Conservation (phyloP, 1,284 basidiomycete species). For the Pseudomicrostroma phylloplanum region DNA sequence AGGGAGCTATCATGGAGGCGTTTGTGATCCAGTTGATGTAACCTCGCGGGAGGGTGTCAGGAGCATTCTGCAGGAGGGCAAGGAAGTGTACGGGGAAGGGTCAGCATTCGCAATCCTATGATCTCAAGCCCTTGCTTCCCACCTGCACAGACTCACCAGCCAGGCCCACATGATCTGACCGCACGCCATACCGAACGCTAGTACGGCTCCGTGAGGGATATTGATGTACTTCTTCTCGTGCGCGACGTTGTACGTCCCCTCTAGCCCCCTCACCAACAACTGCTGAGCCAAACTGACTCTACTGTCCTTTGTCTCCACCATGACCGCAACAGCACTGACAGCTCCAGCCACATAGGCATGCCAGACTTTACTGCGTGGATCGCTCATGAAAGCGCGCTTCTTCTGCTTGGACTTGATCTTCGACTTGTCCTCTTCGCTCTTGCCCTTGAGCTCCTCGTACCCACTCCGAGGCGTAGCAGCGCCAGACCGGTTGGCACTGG, state of each 20-base stretch:
- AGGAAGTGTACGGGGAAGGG: too few relatives aligned
- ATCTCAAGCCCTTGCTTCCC: conserved; percentile 18
- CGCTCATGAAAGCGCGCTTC: conserved; percentile 36
- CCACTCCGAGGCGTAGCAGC: conserved; percentile 33
- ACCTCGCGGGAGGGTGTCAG: conserved; percentile 28
- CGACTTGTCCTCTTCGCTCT: conserved; percentile 27
- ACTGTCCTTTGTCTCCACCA: conserved; percentile 70
- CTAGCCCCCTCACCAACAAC: conserved; percentile 73
- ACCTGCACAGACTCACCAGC: conserved; percentile 51
- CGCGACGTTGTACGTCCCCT: conserved; percentile 73
- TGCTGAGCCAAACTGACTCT: conserved; percentile 78
- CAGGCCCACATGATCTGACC: conserved; percentile 75
- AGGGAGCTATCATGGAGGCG: conserved; percentile 31
- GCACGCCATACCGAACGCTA: conserved; percentile 76
- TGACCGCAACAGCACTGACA: conserved; percentile 69
- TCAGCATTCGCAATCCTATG: too few relatives aligned
- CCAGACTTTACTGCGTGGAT: conserved; percentile 60
- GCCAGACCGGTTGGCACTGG: conserved; percentile 13
- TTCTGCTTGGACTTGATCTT: conserved; percentile 32
- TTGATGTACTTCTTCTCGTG: conserved; percentile 58
- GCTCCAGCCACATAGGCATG: conserved; percentile 81
- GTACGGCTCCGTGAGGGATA: conserved; percentile 75
- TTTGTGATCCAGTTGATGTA: conserved; percentile 47
- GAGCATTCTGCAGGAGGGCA: conserved; percentile 12
- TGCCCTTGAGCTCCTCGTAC: conserved; percentile 27